Conservation (phyloP, 139 green algal species). For the Ulvella scutata region DNA sequence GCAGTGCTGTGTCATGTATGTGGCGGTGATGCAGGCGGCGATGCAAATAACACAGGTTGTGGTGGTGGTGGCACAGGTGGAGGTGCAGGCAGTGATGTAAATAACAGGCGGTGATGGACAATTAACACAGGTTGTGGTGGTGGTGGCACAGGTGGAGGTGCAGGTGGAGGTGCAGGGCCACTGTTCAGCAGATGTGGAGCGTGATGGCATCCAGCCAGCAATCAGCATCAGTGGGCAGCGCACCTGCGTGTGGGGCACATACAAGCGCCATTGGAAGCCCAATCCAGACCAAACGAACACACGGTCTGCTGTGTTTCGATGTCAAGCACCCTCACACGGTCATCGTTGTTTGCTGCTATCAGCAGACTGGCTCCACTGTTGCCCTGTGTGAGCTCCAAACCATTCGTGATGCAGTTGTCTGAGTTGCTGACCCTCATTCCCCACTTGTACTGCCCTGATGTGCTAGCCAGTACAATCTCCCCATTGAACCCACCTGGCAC, state of each 20-base stretch:
- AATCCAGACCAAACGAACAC: neutral
- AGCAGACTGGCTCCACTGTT: constrained; percentile 17
- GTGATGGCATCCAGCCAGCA: constrained; percentile 4
- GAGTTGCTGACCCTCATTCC: constrained; percentile 18
- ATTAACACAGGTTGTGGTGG: too few relatives aligned
- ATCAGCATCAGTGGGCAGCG: neutral
- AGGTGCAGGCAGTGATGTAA: too few relatives aligned
- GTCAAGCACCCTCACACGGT: constrained; percentile 37
- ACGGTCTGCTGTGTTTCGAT: constrained; percentile 5
- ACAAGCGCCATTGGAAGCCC: neutral
- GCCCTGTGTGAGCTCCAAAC: constrained; percentile 48
- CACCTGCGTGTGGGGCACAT: neutral
- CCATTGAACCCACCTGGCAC: neutral
- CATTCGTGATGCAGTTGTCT: constrained; percentile 93
- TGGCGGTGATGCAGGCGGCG: too few relatives aligned
- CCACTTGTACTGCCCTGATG: constrained; percentile 7
- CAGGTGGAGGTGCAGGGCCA: constrained; percentile 5
- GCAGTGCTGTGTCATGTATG: too few relatives aligned
- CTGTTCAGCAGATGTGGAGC: neutral
- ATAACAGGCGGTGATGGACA: too few relatives aligned
- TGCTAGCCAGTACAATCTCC: neutral
- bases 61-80: too few relatives aligned
- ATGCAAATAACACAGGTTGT: too few relatives aligned
- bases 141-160: too few relatives aligned
- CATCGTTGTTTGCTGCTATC: constrained; percentile 81